Evolutionary conservation across 116 monocot genomes (phyloP), one percentile per base, ranked within the genome.

Genomic region (Dioscorea cayenensis): DNA sequence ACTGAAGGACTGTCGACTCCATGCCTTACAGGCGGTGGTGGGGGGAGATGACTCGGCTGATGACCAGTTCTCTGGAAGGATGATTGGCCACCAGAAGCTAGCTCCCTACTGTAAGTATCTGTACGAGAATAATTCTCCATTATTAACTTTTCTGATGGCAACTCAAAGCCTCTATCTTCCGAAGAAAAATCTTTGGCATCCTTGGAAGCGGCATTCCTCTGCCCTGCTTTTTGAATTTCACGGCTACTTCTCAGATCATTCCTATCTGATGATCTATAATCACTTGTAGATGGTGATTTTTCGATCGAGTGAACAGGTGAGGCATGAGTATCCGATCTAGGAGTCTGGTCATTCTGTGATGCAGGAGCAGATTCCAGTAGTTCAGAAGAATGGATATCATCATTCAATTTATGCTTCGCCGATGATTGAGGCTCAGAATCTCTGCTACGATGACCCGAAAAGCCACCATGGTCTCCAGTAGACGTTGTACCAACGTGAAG

Each of bases 1-100:
- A 73, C 71, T 51, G 80, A 80, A n/a, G 84, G 87, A 61, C 65
- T 86, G 43, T 70, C 77, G 14, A 62, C 50, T 21, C 86, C 82
- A 76, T 28, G 22, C 64, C 86, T 74, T 16, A 78, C 65, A 70
- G 79, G 77, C 21, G 80, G 67, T 14, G 75, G 78, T 66, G 81
- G 74, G 28, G 51, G 79, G 22, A 83, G 71, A 77, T 76, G 78
- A 17, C 62, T 73, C 16, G 78, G 67, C 49, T 82, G 68, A 63
- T 70, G 67, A 70, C 73, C 80, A 27, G 66, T 19, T 50, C 75
- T 71, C 35, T 55, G 81, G 59, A 64, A 69, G 11, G 78, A 71
- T 61, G 80, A 77, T 49, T 71, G 51, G 25, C 80, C 74, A 13
- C 66, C 51, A 76, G 73, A 67, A 67, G 60, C 14, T 11, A 48